Conservation (phyloP, 345 rosid species). For the Ricinus communis region DNA sequence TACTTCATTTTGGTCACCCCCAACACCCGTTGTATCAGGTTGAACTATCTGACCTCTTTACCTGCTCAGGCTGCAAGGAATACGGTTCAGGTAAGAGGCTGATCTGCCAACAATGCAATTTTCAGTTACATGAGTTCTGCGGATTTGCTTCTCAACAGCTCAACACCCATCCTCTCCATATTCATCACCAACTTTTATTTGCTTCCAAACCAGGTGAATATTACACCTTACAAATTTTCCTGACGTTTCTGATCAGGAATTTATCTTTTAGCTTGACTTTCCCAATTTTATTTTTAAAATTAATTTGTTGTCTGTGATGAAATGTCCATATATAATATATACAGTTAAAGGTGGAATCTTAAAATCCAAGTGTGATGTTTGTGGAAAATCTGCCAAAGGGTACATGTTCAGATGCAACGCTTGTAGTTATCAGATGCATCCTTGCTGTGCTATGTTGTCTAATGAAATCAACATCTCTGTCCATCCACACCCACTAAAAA, state of each 20-base stretch:
- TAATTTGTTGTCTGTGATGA: background rate
- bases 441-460: conserved; percentile 75
- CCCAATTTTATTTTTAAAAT: too few species aligned
- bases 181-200: conserved; percentile 60
- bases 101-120: conserved; percentile 70
- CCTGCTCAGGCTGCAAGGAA: conserved; percentile 76
- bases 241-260: too few species aligned
- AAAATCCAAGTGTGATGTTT: conserved; percentile 69
- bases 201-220: conserved; percentile 56
- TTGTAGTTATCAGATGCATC: conserved; percentile 81
- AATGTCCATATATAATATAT: background rate
- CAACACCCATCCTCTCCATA: conserved; percentile 65
- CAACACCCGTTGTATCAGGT: conserved; percentile 52
- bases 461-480: conserved; percentile 43
- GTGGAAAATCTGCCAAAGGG: conserved; percentile 66
- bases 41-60: conserved; percentile 55
- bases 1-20: conserved; percentile 59
- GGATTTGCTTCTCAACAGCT: conserved; percentile 57
- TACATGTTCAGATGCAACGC: conserved; percentile 64
- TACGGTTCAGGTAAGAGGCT: conserved; percentile 72
- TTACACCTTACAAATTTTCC: background rate
- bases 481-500: conserved; percentile 60
- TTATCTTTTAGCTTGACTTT: background rate
- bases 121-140: conserved; percentile 83
- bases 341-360: conserved; percentile 62